Base-by-base conservation (phyloP, 116 monocot species). In the Phalaenopsis hybrid region DNA sequence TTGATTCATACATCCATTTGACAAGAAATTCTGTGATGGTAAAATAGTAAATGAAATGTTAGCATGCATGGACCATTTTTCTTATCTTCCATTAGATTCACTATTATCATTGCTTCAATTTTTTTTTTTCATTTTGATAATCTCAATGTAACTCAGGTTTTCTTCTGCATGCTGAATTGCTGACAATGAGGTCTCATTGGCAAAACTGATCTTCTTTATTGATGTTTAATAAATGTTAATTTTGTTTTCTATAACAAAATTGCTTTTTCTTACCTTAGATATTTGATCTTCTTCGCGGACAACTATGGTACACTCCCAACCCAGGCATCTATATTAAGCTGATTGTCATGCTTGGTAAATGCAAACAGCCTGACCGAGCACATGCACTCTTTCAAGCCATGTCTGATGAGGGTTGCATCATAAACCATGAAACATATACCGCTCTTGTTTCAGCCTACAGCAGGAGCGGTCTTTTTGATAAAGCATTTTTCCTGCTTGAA, bases 281-380 rank as follows among this genome's bases (percentile, higher is more conserved):
- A 49, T 98, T 98, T 85, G 98, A 98, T 80, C 88, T 98, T 63
- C 86, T 98, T 43, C 86, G 93, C 11, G 95, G 93, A 81, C 98
- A 98, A 79, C 81, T 94, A 4, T 97, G 98, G 98, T 98, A 98
- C 85, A 85, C 83, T 65, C 95, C 98, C 5, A 90, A 98, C 79
- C 5, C 88, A 18, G 93, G 89, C 67, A 93, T 95, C 68, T 98
- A 98, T 82, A 89, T 98, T 49, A 98, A 98, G 83, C 91, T 98
- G 37, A 98, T 98, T 82, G 95, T 95, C 68, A 98, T 98, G 98
- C 93, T 98, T 67, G 98, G 95, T 10, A 98, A 98, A 87, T 98
- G 98, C 79, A 92, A 90, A 79, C 98, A 98, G 76, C 93, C 98
- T 9, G 87, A 93, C 84, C 90, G 78, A 86, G 98, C 98, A 25